These are phyloP conservation scores for Colletotrichum trifolii DNA, from an alignment of 2,329 filamentous ascomycete genomes.

Conservation along the genomic window DNA sequence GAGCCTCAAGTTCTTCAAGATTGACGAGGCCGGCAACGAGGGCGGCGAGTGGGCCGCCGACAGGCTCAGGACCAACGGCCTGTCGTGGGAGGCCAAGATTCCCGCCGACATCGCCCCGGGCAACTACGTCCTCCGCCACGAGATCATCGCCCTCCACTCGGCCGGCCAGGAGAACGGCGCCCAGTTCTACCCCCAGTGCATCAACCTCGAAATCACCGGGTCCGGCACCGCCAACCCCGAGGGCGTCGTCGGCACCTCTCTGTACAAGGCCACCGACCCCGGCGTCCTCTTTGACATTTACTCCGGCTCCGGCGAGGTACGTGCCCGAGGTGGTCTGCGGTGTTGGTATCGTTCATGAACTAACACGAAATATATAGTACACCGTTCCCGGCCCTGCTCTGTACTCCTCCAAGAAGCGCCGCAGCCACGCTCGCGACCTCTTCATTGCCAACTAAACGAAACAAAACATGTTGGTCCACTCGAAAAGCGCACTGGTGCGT, in stretches of 20 bases:
- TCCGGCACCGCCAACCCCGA: conserved; percentile 44
- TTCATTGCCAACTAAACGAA: conserved; percentile 11
- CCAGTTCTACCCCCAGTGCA: conserved; percentile 64
- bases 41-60: conserved; percentile 67
- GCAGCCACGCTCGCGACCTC: conserved; percentile 29
- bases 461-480: neutral
- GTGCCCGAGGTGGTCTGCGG: no score
- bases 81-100: conserved; percentile 59
- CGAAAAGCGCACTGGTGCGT: neutral
- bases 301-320: no score
- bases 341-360: no score
- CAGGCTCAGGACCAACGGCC: conserved; percentile 57
- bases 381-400: conserved; percentile 46
- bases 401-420: conserved; percentile 29
- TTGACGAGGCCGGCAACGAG: conserved; percentile 63
- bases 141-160: conserved; percentile 66
- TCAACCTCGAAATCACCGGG: conserved; percentile 60
- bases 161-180: conserved; percentile 54
- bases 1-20: conserved; percentile 69
- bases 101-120: conserved; percentile 59
- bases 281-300: conserved; percentile 49
- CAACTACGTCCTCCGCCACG: conserved; percentile 66
- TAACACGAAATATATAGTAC: conserved; percentile 36
- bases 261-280: conserved; percentile 49
- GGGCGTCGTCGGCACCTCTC: conserved; percentile 47